Base-by-base conservation (phyloP, 208 protist genomes). In the Acanthamoeba divionensis region DNA sequence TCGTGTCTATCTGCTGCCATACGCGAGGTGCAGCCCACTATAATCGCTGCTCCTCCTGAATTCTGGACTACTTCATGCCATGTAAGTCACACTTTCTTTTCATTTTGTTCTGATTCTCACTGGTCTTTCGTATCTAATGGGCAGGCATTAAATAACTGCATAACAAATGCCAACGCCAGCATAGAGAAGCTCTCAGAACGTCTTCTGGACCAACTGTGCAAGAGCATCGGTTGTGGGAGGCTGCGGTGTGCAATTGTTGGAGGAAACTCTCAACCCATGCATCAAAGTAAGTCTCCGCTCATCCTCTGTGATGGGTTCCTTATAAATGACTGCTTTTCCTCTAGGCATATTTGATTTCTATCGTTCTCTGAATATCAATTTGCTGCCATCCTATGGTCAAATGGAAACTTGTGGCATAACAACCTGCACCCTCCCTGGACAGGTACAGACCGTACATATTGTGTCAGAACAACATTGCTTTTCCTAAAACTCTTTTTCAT, bases 351-450 rank as follows among this genome's bases (percentile, higher is more conserved):
- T 85, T 33, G 31, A 65, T 8, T 85, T 85, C 24, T 85, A 66
- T 33, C 12, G 12, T n/a, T n/a, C 5, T 2, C 75, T 85, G 4
- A 55, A 36, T 3, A 41, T 85, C 36, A 12, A 21, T 15, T 41
- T 85, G 5, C 3, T 85, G 36, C 75, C 60, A 29, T 66, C 36
- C 52, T 85, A 85, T 36, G 75, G 75, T 2, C 75, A 85, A n/a
- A 41, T 55, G 36, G 75, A 85, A 21, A 85, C 75, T 13, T 85
- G 75, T 24, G 75, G 75, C 8, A 29, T 85, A 13, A 3, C 48
- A 21, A 44, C 75, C 18, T 85, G 75, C 36, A 85, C 45, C 3
- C 54, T 85, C n/a, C 9, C 9, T 65, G n/a, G n/a, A n/a, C n/a
- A n/a, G n/a, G n/a, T n/a, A n/a, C n/a, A n/a, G n/a, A n/a, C n/a